phyloP scores from a whole-genome alignment of 306 rosid genomes.

The Cucumis hystrix region DNA sequence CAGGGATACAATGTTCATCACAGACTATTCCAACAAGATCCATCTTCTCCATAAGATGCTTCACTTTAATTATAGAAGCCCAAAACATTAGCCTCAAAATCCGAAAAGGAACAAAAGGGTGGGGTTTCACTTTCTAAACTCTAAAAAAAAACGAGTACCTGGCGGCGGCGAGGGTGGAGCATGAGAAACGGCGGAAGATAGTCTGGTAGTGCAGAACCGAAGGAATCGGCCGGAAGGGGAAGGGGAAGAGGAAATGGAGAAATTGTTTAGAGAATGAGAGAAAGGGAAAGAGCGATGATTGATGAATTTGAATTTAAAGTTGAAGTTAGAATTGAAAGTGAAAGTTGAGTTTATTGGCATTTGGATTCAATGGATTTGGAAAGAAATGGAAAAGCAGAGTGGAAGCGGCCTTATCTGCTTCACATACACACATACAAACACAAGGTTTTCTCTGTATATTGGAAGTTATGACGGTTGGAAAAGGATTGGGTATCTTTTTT shows the following conservation, averaged over 20 bases:
- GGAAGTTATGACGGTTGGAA: background rate
- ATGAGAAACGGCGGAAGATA: background rate
- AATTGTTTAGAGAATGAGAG: background rate
- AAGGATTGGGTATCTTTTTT: background rate
- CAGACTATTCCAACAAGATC: conserved; percentile 49
- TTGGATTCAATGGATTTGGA: background rate
- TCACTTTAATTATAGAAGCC: conserved; percentile 18
- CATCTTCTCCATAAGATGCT: conserved; percentile 45
- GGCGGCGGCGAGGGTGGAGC: background rate
- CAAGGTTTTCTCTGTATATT: background rate
- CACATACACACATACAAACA: background rate
- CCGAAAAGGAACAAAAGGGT: conserved; percentile 12
- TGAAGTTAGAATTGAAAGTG: background rate
- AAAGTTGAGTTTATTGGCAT: background rate
- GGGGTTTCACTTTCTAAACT: too few species aligned
- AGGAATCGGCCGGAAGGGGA: background rate
- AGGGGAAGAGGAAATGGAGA: background rate
- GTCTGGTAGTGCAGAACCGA: background rate
- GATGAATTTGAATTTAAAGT: background rate
- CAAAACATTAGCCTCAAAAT: conserved; percentile 18
- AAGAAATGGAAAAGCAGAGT: background rate
- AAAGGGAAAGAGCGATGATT: background rate
- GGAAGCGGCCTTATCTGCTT: background rate
- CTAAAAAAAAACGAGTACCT: background rate
- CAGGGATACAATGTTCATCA: conserved; percentile 46